phyloP scores from a whole-genome alignment of 345 rosid genomes.

The Brassica cretica region DNA sequence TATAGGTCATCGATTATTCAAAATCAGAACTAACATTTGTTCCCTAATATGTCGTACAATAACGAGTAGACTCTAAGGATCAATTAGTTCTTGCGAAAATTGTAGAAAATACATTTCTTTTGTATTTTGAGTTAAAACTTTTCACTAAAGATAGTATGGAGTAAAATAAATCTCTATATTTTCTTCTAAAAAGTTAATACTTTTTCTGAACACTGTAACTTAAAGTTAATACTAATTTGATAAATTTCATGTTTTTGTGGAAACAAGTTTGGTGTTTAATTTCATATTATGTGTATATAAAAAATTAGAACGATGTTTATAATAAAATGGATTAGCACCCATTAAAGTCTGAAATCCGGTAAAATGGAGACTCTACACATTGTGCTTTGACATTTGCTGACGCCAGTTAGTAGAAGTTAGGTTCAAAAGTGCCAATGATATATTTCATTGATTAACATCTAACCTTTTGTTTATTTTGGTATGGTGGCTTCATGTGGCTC shows the following conservation, averaged over 20 bases:
- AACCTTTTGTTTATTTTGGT: neutral
- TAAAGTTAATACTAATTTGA: neutral
- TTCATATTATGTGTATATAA: neutral
- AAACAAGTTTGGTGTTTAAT: neutral
- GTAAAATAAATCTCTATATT: neutral
- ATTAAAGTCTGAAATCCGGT: slow-evolving; percentile 1
- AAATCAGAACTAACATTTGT: neutral
- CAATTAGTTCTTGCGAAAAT: neutral
- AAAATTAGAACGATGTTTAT: neutral
- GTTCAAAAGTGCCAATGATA: slow-evolving; percentile 36
- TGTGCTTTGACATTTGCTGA: slow-evolving; percentile 36
- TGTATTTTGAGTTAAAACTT: neutral
- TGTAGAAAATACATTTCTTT: neutral
- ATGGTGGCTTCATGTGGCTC: slow-evolving; percentile 21
- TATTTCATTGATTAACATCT: slow-evolving; percentile 27
- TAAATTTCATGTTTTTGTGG: neutral
- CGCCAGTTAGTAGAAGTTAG: slow-evolving; percentile 28
- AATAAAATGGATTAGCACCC: slow-evolving; percentile 7
- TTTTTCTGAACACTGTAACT: too few relatives aligned
- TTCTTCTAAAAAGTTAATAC: neutral
- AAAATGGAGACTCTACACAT: slow-evolving; percentile 1
- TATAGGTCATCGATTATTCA: neutral
- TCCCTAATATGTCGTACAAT: neutral
- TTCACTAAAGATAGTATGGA: neutral
- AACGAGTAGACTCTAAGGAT: neutral